Evolutionary conservation across 83 land plant species (phyloP).

Genomic region (Larix sibirica): DNA sequence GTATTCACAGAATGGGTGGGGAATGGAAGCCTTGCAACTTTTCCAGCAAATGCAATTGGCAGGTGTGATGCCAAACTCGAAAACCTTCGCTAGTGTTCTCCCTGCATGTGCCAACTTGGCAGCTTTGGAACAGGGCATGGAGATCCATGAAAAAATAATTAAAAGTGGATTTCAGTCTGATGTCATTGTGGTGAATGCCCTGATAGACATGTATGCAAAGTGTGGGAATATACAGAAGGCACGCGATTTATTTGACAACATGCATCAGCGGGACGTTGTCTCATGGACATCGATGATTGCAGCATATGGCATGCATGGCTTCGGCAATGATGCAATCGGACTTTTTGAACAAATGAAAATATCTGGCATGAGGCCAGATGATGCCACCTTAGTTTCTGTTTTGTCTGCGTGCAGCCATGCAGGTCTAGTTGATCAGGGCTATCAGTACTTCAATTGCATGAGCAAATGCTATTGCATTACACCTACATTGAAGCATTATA

Average conservation of each 20-base stretch:
- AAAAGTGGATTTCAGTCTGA: conserved; percentile 33
- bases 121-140: conserved; percentile 54
- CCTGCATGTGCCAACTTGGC: conserved; percentile 60
- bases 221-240: conserved; percentile 11
- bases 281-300: conserved; percentile 10
- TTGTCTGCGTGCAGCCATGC: conserved; percentile 3
- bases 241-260: not conserved
- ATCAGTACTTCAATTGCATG: not conserved
- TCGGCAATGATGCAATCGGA: not conserved
- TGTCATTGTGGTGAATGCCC: conserved; percentile 54
- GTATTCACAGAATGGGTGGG: conserved; percentile 58
- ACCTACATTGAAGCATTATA: not conserved
- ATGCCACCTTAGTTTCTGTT: not conserved
- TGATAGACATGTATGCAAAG: conserved; percentile 28
- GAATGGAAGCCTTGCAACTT: conserved; percentile 49
- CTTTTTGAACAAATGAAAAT: not conserved
- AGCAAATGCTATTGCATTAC: not conserved
- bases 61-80: conserved; percentile 55
- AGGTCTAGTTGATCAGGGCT: not conserved
- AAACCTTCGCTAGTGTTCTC: conserved; percentile 56
- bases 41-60: conserved; percentile 46
- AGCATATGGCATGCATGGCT: conserved; percentile 9
- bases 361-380: not conserved
- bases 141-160: conserved; percentile 58
- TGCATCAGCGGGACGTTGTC: not conserved